Evolutionary conservation across 2,329 filamentous ascomycete genomes (phyloP).

Genomic region (Colletotrichum euphorbiae): DNA sequence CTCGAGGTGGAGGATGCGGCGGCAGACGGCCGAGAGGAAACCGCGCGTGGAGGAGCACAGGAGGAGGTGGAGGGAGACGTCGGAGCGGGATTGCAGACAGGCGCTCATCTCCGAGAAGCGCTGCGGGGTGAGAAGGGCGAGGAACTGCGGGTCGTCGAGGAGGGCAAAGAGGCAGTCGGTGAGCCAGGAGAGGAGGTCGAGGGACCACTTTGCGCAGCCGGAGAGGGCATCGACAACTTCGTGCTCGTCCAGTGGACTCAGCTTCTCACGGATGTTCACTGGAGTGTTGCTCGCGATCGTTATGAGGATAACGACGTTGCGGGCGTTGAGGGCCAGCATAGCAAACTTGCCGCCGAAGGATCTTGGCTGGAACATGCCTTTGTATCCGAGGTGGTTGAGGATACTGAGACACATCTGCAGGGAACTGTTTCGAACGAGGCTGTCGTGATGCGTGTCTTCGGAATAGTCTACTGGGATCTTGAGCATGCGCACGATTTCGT

Average conservation of each 20-base stretch:
- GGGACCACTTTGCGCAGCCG: constrained; percentile 82
- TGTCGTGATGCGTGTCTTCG: constrained; percentile 77
- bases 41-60: constrained; percentile 80
- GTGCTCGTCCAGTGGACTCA: constrained; percentile 72
- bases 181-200: constrained; percentile 76
- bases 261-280: constrained; percentile 64
- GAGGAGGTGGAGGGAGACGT: constrained; percentile 71
- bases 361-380: constrained; percentile 70
- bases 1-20: constrained; percentile 70
- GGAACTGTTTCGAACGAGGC: constrained; percentile 77
- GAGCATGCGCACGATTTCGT: constrained; percentile 75
- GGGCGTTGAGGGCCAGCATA: constrained; percentile 79
- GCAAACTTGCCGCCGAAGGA: constrained; percentile 79
- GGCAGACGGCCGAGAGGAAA: constrained; percentile 76
- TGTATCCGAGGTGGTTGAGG: constrained; percentile 81
- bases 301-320: constrained; percentile 76
- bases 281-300: constrained; percentile 71
- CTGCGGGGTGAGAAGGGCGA: constrained; percentile 59
- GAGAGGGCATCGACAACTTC: constrained; percentile 79
- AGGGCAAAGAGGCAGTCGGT: constrained; percentile 69
- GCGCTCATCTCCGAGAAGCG: constrained; percentile 61
- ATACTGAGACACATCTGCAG: constrained; percentile 83
- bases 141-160: constrained; percentile 63
- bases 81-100: constrained; percentile 66
- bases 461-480: constrained; percentile 85